phyloP scores from a whole-genome alignment of 495 filamentous ascomycete species.

The Aspergillus taichungensis region DNA sequence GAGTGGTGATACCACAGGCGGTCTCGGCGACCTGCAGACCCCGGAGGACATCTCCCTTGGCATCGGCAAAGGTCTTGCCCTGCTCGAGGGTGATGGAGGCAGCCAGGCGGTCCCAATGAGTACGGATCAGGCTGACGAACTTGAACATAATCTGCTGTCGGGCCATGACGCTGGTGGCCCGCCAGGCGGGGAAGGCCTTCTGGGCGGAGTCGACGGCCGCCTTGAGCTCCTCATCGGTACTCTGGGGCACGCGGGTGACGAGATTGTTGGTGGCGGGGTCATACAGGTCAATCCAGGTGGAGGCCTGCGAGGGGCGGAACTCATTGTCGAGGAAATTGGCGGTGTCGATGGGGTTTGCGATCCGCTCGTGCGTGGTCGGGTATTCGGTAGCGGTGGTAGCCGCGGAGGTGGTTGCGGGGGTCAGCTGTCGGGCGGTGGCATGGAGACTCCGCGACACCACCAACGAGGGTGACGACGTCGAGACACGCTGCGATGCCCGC shows the following conservation, averaged over 20 bases:
- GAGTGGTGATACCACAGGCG: constrained; percentile 86
- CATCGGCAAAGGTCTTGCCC: constrained; percentile 96
- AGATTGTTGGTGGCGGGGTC: constrained; percentile 98
- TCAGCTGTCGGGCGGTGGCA: constrained; percentile 51
- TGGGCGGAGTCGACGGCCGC: constrained; percentile 82
- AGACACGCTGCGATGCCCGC: constrained; percentile 11
- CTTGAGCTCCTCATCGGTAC: constrained; percentile 78
- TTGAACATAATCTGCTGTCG: constrained; percentile 98
- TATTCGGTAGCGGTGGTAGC: constrained; percentile 59
- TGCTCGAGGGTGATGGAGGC: constrained; percentile 96
- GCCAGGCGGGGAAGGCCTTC: constrained; percentile 87
- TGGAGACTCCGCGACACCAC: constrained; percentile 39
- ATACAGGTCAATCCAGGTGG: constrained; percentile 81
- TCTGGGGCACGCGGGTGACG: constrained; percentile 95
- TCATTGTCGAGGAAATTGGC: constrained; percentile 89
- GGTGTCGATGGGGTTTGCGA: constrained; percentile 66
- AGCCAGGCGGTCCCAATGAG: constrained; percentile 92
- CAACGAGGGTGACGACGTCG: constrained; percentile 13
- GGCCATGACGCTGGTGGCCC: constrained; percentile 69
- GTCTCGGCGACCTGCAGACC: constrained; percentile 96
- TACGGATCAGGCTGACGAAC: constrained; percentile 79
- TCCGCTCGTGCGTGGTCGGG: constrained; percentile 74
- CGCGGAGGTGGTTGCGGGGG: constrained; percentile 43
- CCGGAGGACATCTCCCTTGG: constrained; percentile 87
- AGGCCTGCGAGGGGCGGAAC: constrained; percentile 66